Conservation (phyloP, 2,329 filamentous ascomycete species). For the Fusarium nodosum region DNA sequence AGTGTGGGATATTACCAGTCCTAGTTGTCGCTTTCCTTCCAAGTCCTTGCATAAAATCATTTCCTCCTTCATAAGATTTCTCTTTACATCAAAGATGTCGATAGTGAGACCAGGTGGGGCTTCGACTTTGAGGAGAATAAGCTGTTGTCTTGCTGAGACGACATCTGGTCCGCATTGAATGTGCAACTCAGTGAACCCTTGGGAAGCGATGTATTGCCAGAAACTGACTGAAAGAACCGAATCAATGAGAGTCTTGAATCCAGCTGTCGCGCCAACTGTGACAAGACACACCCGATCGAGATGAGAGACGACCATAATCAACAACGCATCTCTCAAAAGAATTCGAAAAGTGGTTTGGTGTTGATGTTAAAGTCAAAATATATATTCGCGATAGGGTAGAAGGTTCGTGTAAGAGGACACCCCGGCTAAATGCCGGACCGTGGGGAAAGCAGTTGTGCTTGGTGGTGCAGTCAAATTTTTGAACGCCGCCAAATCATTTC, state of each 20-base stretch:
- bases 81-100: slow-evolving; percentile 52
- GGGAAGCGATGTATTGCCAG: slow-evolving; percentile 68
- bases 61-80: slow-evolving; percentile 56
- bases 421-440: slow-evolving; percentile 49
- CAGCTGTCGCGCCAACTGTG: slow-evolving; percentile 91
- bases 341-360: background rate
- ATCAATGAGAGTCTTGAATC: slow-evolving; percentile 79
- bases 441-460: slow-evolving; percentile 19
- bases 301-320: slow-evolving; percentile 9
- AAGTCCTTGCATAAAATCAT: slow-evolving; percentile 68
- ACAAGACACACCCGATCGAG: slow-evolving; percentile 75
- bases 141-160: slow-evolving; percentile 49
- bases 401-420: slow-evolving; percentile 24
- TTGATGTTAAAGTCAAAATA: slow-evolving; percentile 7
- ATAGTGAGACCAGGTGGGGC: slow-evolving; percentile 49
- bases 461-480: slow-evolving; percentile 52
- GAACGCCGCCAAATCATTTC: slow-evolving; percentile 44
- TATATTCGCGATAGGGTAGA: slow-evolving; percentile 20
- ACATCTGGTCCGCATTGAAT: slow-evolving; percentile 85
- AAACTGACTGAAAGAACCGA: slow-evolving; percentile 74
- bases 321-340: background rate
- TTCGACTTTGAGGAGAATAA: slow-evolving; percentile 40
- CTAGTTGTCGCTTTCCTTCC: slow-evolving; percentile 66
- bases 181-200: slow-evolving; percentile 77
- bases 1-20: slow-evolving; percentile 89